These are phyloP conservation scores for Suhomyces anneliseae DNA, from an alignment of 1,139 yeast species.

Conservation along the genomic window DNA sequence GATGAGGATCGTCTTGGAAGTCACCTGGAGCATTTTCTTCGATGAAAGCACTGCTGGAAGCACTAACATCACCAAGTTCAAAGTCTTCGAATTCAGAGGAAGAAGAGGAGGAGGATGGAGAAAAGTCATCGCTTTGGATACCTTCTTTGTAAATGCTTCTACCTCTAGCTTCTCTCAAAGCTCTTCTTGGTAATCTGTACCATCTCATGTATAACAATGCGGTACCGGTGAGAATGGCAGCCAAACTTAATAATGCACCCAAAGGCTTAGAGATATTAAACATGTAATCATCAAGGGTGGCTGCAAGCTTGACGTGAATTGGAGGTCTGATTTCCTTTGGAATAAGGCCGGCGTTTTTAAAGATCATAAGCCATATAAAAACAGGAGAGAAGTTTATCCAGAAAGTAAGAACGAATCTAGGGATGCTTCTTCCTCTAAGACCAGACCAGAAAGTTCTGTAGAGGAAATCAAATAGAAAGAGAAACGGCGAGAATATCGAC, in stretches of 20 bases:
- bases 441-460: conserved; percentile 29
- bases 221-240: conserved; percentile 12
- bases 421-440: conserved; percentile 38
- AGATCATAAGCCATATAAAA: conserved; percentile 56
- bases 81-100: conserved; percentile 8
- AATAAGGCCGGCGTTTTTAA: conserved; percentile 60
- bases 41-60: conserved; percentile 1
- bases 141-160: neutral
- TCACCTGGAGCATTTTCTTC: conserved; percentile 11
- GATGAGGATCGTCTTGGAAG: conserved; percentile 14
- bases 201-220: conserved; percentile 16
- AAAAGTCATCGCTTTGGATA: neutral
- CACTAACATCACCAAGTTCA: conserved; percentile 6
- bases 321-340: conserved; percentile 57
- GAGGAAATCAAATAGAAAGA: conserved; percentile 20
- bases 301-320: conserved; percentile 52
- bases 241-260: conserved; percentile 9
- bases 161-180: neutral
- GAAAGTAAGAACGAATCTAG: conserved; percentile 44
- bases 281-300: conserved; percentile 39
- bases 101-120: neutral
- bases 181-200: conserved; percentile 6
- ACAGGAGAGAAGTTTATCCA: conserved; percentile 53
- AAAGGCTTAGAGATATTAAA: conserved; percentile 20
- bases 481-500: conserved; percentile 15